Evolutionary conservation across 371 early-diverging fungal species (phyloP), one percentile per base, ranked within the genome.

Genomic region (Syncephalastrum monosporum): DNA sequence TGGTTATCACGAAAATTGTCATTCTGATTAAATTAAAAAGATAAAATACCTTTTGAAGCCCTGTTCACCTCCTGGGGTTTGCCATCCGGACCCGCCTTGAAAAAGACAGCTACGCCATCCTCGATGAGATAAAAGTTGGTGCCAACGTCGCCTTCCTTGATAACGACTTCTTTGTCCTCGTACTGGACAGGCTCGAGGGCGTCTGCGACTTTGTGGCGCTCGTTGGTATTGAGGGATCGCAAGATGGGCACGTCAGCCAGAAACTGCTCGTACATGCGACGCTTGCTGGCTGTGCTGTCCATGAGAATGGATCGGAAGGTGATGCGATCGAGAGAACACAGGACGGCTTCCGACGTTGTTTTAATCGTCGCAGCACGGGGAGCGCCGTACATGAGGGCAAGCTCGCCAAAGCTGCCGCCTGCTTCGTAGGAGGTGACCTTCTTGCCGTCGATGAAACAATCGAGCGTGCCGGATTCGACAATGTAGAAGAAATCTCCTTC

Each of bases 401-500:
- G 74, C 71, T 95, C 94, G 49, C 94, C 96, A 83, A 95, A 93
- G 44, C 82, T 77, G 24, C 88, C 91, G 45, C 86, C 87, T 27
- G 84, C 69, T 13, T 74, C 76, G 61, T 86, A 86, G 8, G 81
- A 75, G 25, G 78, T 76, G 24, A 91, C 91, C 62, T 89, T 88
- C 23, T 72, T 66, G 55, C 81, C 82, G 50, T 80, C 67, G 65
- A 97, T 92, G 67, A 88, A 89, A 50, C 98, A 93, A 60, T 98
- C 98, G 67, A 99, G 84, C 16, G 88, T 82, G 47, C 99, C 99
- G 12, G 82, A 83, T 68, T 99, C 99, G 38, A 98, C 97, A 42
- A 98, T 91, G 71, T 99, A 99, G 71, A 99, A 98, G 73, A 82
- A 97, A 79, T 97, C 97, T 45, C 98, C 99, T 16, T 92, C 89